Evolutionary conservation across 768 basidiomycete species (phyloP).

Genomic region (Butyriboletus loyo): DNA sequence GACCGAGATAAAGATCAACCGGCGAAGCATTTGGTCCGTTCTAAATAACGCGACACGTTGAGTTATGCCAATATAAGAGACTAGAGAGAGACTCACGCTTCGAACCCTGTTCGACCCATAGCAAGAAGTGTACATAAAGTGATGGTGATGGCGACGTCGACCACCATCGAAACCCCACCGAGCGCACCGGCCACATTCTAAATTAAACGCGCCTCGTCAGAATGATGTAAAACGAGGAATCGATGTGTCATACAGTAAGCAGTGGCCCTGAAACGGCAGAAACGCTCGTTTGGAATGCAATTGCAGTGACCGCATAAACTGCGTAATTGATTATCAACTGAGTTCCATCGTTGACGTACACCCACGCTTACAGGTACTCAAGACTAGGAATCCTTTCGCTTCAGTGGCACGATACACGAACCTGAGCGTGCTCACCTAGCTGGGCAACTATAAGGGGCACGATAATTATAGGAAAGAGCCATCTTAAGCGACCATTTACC

Average conservation of each 20-base stretch:
- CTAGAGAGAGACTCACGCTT: constrained; percentile 9
- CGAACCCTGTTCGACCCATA: constrained; percentile 23
- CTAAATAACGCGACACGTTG: constrained; percentile 10
- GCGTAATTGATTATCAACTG: constrained; percentile 1
- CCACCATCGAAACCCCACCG: constrained; percentile 11
- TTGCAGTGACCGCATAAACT: constrained; percentile 18
- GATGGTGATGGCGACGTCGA: constrained; percentile 21
- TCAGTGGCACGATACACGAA: background rate
- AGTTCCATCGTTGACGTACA: background rate
- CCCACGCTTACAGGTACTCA: constrained; percentile 13
- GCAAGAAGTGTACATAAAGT: constrained; percentile 20
- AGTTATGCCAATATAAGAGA: background rate
- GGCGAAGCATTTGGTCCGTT: constrained; percentile 24
- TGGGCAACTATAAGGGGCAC: constrained; percentile 18
- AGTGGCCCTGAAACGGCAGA: constrained; percentile 16
- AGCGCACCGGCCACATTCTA: constrained; percentile 14
- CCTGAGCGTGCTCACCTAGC: constrained; percentile 7
- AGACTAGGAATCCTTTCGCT: constrained; percentile 5
- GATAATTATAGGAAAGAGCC: constrained; percentile 17
- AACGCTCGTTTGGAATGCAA: constrained; percentile 14
- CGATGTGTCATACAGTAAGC: constrained; percentile 12
- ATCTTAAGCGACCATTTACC: constrained; percentile 12
- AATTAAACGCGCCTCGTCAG: constrained; percentile 7
- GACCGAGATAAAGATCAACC: constrained; percentile 25
- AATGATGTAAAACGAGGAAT: background rate